Conservation (phyloP, 441 rosid species). For the Mallotus repandus region DNA sequence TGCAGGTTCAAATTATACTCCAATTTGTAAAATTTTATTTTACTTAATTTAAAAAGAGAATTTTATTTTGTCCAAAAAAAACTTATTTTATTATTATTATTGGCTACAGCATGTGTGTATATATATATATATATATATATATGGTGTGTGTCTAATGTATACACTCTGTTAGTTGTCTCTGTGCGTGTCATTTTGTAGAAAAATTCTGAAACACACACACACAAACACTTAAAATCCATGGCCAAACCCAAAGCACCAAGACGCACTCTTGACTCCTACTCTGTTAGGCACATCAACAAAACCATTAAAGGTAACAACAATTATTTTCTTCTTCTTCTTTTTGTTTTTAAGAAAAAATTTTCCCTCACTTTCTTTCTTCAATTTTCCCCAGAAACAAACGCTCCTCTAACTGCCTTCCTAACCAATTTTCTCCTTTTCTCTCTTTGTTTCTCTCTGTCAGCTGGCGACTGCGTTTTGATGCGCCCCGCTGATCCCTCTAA, state of each 20-base stretch:
- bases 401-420: neutral
- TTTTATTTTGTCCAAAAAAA: too few relatives aligned
- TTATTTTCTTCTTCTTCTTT: neutral
- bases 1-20: too few relatives aligned
- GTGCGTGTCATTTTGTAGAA: constrained; percentile 26
- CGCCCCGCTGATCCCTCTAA: constrained; percentile 79
- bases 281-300: constrained; percentile 69
- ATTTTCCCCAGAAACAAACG: constrained; percentile 14
- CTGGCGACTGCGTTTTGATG: constrained; percentile 91
- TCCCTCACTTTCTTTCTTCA: constrained; percentile 4
- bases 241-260: constrained; percentile 74
- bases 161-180: constrained; percentile 24
- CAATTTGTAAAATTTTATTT: too few relatives aligned
- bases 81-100: too few relatives aligned
- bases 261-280: constrained; percentile 67
- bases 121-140: too few relatives aligned
- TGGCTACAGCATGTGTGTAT: too few relatives aligned
- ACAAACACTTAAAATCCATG: constrained; percentile 43
- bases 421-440: neutral
- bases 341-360: too few relatives aligned
- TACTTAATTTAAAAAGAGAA: too few relatives aligned
- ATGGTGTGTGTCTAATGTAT: neutral
- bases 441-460: constrained; percentile 27
- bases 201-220: constrained; percentile 11
- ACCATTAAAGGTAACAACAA: constrained; percentile 54